Conservation (phyloP, 352 stramenopile genomes). For the Phytophthora brassicae region DNA sequence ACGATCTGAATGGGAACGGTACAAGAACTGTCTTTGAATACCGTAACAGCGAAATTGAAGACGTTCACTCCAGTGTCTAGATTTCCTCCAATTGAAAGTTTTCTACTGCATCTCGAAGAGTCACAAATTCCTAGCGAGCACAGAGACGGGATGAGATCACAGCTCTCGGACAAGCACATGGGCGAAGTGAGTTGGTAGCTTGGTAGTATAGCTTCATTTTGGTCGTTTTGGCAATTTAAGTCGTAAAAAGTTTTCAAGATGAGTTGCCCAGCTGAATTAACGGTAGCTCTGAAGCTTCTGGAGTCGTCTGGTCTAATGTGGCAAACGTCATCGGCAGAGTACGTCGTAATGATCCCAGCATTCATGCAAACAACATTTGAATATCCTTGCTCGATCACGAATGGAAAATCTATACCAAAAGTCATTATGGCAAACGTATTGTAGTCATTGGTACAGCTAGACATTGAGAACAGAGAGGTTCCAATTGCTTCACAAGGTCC, state of each 20-base stretch:
- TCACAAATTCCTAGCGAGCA: background rate
- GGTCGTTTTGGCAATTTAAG: background rate
- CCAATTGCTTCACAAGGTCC: background rate
- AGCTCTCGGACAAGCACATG: background rate
- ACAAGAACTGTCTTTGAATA: background rate
- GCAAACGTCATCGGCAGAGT: background rate
- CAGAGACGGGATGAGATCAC: background rate
- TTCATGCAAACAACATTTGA: background rate
- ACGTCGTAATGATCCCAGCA: background rate
- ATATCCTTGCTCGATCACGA: background rate
- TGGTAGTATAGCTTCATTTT: background rate
- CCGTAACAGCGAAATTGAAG: background rate
- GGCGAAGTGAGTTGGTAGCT: background rate
- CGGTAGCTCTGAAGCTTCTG: background rate
- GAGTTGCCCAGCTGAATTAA: background rate
- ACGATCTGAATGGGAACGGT: background rate
- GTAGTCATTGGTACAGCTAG: constrained; percentile 11
- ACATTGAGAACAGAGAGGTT: background rate
- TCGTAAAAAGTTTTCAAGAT: background rate
- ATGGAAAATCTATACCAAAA: constrained; percentile 3
- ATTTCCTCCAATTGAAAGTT: background rate
- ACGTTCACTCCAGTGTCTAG: background rate
- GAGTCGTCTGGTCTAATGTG: background rate
- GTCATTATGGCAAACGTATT: background rate
- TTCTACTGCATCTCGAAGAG: background rate